A percentile compares a stretch with the other conserved stretches of the same genome.
These are phyloP conservation scores for Phytophthora idaei DNA, from an alignment of 352 stramenopile species.

Conservation along the genomic window DNA sequence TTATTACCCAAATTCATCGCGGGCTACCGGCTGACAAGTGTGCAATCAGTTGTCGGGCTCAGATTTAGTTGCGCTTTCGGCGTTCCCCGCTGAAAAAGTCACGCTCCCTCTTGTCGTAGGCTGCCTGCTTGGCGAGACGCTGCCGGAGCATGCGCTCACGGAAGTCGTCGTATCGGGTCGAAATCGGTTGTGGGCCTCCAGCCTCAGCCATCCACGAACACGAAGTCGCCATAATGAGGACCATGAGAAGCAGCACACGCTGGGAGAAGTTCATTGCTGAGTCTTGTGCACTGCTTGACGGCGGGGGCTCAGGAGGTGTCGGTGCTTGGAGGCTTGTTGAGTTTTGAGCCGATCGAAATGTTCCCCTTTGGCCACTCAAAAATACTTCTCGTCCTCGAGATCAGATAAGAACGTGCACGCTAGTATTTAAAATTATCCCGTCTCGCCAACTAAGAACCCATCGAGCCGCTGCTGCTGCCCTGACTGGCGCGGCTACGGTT, in stretches of 20 bases:
- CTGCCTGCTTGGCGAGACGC: slow-evolving; percentile 16
- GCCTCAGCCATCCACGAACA: slow-evolving; percentile 13
- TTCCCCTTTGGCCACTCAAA: background rate
- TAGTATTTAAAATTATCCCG: slow-evolving; percentile 28
- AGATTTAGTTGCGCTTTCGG: slow-evolving; percentile 22
- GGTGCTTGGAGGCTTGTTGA: slow-evolving; percentile 4
- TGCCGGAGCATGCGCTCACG: slow-evolving; percentile 26
- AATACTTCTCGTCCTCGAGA: slow-evolving; percentile 13
- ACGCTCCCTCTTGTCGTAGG: slow-evolving; percentile 23
- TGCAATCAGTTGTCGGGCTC: background rate
- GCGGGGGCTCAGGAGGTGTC: background rate
- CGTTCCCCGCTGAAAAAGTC: slow-evolving; percentile 26
- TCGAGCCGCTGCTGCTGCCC: slow-evolving; percentile 37
- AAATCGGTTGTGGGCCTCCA: slow-evolving; percentile 10
- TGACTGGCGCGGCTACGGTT: slow-evolving; percentile 34
- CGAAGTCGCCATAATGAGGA: slow-evolving; percentile 13
- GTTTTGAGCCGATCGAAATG: background rate
- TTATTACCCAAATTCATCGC: too few species aligned
- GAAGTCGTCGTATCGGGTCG: slow-evolving; percentile 21
- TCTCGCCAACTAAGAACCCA: slow-evolving; percentile 27
- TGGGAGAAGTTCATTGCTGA: slow-evolving; percentile 24
- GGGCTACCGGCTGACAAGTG: background rate
- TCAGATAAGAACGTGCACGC: slow-evolving; percentile 8
- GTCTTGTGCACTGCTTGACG: slow-evolving; percentile 8
- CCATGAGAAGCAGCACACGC: slow-evolving; percentile 24